Conservation (phyloP, 345 rosid species). For the Abelmoschus esculentus region DNA sequence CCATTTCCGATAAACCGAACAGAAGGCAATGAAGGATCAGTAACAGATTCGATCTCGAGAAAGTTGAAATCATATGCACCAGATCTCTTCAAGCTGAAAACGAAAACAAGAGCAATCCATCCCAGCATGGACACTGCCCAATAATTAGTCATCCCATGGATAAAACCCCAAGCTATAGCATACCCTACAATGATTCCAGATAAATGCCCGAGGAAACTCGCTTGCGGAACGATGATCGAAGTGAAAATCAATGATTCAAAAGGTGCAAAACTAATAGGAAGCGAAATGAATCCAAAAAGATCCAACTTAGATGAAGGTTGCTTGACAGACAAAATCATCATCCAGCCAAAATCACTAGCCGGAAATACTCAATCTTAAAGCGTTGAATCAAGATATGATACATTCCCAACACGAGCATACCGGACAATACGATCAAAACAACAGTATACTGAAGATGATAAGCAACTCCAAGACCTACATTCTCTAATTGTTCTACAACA, state of each 20-base stretch:
- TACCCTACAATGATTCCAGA: slow-evolving; percentile 86
- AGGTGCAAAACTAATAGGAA: slow-evolving; percentile 94
- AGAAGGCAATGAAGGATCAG: slow-evolving; percentile 78
- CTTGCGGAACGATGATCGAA: slow-evolving; percentile 94
- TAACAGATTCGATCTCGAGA: slow-evolving; percentile 79
- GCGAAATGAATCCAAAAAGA: slow-evolving; percentile 85
- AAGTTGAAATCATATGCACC: slow-evolving; percentile 78
- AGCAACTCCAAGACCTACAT: slow-evolving; percentile 65
- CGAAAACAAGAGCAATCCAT: slow-evolving; percentile 67
- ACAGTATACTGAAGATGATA: slow-evolving; percentile 89
- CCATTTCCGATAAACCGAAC: slow-evolving; percentile 64
- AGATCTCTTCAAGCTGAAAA: slow-evolving; percentile 79
- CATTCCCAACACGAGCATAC: slow-evolving; percentile 62
- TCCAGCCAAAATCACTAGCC: slow-evolving; percentile 94
- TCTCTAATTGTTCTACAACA: slow-evolving; percentile 59
- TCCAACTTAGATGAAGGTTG: slow-evolving; percentile 92
- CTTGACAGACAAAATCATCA: slow-evolving; percentile 88
- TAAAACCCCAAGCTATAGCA: slow-evolving; percentile 88
- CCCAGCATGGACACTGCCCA: slow-evolving; percentile 93
- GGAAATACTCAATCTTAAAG: slow-evolving; percentile 76
- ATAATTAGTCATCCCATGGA: slow-evolving; percentile 89
- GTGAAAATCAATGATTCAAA: slow-evolving; percentile 91
- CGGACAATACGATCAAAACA: slow-evolving; percentile 66
- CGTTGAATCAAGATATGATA: slow-evolving; percentile 61
- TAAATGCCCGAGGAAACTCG: slow-evolving; percentile 92